Conservation (phyloP, 164 flowering plant species). For the grape (Vitis vinifera) region ASM3070453v1 NC_081816.1:9040001-9040500, state of each 20-base stretch:
- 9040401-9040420: constrained; percentile 15
- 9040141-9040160: too few species aligned
- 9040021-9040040: constrained; percentile 19
- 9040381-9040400: constrained; percentile 15
- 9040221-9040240: neutral
- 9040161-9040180: too few species aligned
- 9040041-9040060: constrained; percentile 12
- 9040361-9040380: neutral
- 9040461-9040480: too few species aligned
- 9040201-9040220: neutral
- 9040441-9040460: too few species aligned
- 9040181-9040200: too few species aligned
- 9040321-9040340: neutral
- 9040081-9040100: constrained; percentile 11
- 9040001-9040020: neutral
- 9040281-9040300: too few species aligned
- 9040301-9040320: too few species aligned
- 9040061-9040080: neutral
- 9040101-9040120: constrained; percentile 26
- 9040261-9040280: too few species aligned
- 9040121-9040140: constrained; percentile 9
- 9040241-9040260: neutral
- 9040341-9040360: neutral
- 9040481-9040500: too few species aligned
- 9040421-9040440: neutral